phyloP scores from a whole-genome alignment of 2,329 filamentous ascomycete species.

The Chalaropsis ovoidea region DNA sequence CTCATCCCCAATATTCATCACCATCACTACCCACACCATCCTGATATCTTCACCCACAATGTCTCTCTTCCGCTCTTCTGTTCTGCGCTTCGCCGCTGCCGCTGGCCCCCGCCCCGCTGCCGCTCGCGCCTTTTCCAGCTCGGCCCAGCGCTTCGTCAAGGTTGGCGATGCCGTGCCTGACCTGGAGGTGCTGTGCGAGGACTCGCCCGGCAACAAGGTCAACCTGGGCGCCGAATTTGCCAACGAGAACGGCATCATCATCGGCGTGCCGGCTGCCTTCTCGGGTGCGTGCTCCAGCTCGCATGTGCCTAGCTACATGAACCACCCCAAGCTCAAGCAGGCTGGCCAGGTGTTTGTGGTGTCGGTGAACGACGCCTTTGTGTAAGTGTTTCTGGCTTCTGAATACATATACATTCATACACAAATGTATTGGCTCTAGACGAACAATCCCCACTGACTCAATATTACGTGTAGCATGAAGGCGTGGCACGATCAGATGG shows the following conservation, averaged over 20 bases:
- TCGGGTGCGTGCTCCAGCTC: conserved; percentile 46
- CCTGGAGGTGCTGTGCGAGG: conserved; percentile 67
- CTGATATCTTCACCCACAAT: conserved; percentile 1
- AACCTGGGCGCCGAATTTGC: conserved; percentile 68
- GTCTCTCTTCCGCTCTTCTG: conserved; percentile 23
- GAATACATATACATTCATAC: neutral
- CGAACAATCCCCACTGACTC: neutral
- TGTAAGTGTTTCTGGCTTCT: conserved; percentile 47
- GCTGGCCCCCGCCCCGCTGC: conserved; percentile 10
- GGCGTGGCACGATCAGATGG: conserved; percentile 70
- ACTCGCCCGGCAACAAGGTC: conserved; percentile 84
- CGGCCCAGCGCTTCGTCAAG: conserved; percentile 51
- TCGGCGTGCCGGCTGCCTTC: conserved; percentile 77
- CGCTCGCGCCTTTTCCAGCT: conserved; percentile 49
- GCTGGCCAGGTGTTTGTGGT: conserved; percentile 83
- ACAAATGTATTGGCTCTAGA: no score
- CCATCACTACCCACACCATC: neutral
- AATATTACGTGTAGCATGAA: conserved; percentile 56
- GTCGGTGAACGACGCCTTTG: conserved; percentile 87
- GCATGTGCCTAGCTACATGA: conserved; percentile 82
- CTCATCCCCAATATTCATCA: neutral
- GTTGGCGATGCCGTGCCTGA: conserved; percentile 70
- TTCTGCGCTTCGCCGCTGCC: conserved; percentile 20
- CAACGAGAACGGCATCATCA: conserved; percentile 52
- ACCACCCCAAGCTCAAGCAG: conserved; percentile 63